phyloP scores from a whole-genome alignment of 2,329 filamentous ascomycete genomes.

The Arthrobotrys iridis region DNA sequence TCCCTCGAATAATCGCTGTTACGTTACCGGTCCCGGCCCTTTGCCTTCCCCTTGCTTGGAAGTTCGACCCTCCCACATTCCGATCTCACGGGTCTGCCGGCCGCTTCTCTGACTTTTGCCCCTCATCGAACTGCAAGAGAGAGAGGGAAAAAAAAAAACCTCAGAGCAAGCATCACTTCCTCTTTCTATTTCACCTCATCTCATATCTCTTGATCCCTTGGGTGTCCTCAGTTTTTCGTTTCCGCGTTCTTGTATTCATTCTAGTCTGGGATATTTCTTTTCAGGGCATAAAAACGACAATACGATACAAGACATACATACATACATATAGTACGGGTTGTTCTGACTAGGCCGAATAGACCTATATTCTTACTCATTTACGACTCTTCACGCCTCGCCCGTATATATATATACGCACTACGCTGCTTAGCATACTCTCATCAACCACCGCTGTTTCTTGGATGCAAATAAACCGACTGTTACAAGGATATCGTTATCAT shows the following conservation, averaged over 20 bases:
- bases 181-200: constrained; percentile 47
- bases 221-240: constrained; percentile 14
- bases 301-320: constrained; percentile 21
- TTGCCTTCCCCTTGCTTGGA: constrained; percentile 31
- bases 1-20: constrained; percentile 41
- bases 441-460: neutral
- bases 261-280: constrained; percentile 42
- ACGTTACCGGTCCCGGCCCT: constrained; percentile 24
- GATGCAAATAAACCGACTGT: constrained; percentile 11
- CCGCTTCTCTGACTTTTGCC: constrained; percentile 38
- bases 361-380: constrained; percentile 2
- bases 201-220: constrained; percentile 29
- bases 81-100: constrained; percentile 52
- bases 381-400: neutral
- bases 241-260: constrained; percentile 39
- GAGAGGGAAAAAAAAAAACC: constrained; percentile 8
- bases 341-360: constrained; percentile 43
- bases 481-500: constrained; percentile 26
- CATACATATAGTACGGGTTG: constrained; percentile 6
- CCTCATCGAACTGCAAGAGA: constrained; percentile 32
- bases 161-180: constrained; percentile 21
- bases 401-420: neutral
- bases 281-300: constrained; percentile 14
- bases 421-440: neutral
- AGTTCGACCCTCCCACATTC: constrained; percentile 42